Percentiles rank a stretch among this genome's conserved stretches.
Conservation (phyloP, 352 stramenopile genomes). For the Globisporangium abappressorium region DNA sequence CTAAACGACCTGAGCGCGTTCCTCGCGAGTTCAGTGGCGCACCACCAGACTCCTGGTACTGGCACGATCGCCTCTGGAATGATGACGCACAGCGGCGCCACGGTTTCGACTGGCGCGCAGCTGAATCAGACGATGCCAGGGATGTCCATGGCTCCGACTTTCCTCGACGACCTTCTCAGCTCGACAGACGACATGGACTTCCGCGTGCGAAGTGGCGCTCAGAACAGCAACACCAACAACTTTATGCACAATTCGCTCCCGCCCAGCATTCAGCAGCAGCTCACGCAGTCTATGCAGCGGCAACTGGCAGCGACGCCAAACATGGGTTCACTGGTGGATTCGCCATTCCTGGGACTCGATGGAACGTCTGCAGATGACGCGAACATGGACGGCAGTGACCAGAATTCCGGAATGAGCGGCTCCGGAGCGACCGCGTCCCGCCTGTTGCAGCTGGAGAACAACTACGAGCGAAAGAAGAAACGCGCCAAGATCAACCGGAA, state of each 20-base stretch:
- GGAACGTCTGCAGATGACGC: not conserved
- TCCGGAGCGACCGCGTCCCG: constrained; percentile 21
- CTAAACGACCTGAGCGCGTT: constrained; percentile 34
- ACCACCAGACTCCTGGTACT: not conserved
- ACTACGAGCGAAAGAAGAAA: constrained; percentile 74
- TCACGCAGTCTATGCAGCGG: constrained; percentile 8
- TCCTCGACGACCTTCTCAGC: constrained; percentile 46
- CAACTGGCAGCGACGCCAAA: not conserved
- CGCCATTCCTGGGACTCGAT: constrained; percentile 17
- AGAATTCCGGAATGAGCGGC: not conserved
- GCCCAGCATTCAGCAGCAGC: constrained; percentile 15
- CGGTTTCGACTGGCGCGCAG: not conserved
- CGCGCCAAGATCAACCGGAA: constrained; percentile 69
- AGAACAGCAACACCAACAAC: constrained; percentile 13
- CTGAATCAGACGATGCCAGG: not conserved
- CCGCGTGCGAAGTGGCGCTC: constrained; percentile 2
- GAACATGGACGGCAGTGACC: constrained; percentile 10
- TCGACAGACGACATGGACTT: constrained; percentile 23
- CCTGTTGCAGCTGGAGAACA: constrained; percentile 54
- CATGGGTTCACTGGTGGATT: constrained; percentile 5
- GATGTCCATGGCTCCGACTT: constrained; percentile 17
- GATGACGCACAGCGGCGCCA: not conserved
- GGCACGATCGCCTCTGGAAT: not conserved
- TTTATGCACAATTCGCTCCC: constrained; percentile 10
- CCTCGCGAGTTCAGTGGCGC: constrained; percentile 16